These are phyloP conservation scores for Mesembryanthemum crystallinum DNA, from an alignment of 148 eudicot species.

Conservation along the genomic window DNA sequence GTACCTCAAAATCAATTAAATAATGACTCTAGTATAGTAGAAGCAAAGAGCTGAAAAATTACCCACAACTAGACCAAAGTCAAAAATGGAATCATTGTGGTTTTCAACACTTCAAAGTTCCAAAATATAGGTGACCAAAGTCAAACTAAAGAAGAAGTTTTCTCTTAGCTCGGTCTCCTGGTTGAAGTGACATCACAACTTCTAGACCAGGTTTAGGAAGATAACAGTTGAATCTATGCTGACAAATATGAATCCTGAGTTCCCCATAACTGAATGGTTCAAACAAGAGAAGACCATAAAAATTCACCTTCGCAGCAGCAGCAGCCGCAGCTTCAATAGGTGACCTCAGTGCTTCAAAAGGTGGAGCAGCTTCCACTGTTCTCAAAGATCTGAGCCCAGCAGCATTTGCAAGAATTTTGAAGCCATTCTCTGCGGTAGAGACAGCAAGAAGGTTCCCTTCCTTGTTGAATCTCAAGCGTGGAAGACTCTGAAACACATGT, in stretches of 20 bases:
- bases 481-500: conserved; percentile 48
- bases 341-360: conserved; percentile 71
- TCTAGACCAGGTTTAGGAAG: not conserved
- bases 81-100: not conserved
- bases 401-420: conserved; percentile 65
- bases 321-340: conserved; percentile 57
- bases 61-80: not conserved
- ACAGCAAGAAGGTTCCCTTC: conserved; percentile 90
- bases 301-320: conserved; percentile 58
- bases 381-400: conserved; percentile 65
- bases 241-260: not conserved
- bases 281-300: not conserved
- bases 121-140: not conserved
- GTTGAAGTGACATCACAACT: conserved; percentile 1
- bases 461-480: conserved; percentile 85
- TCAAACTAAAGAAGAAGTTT: not conserved
- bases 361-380: conserved; percentile 55
- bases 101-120: not conserved
- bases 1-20: not conserved
- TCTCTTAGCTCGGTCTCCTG: not conserved
- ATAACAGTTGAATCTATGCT: not conserved
- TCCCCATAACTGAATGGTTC: not conserved
- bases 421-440: conserved; percentile 70
- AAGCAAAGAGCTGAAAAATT: not conserved
- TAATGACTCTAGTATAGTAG: not conserved